Evolutionary conservation across 2,329 filamentous ascomycete species (phyloP).

Genomic region (Apiospora arundinis): DNA sequence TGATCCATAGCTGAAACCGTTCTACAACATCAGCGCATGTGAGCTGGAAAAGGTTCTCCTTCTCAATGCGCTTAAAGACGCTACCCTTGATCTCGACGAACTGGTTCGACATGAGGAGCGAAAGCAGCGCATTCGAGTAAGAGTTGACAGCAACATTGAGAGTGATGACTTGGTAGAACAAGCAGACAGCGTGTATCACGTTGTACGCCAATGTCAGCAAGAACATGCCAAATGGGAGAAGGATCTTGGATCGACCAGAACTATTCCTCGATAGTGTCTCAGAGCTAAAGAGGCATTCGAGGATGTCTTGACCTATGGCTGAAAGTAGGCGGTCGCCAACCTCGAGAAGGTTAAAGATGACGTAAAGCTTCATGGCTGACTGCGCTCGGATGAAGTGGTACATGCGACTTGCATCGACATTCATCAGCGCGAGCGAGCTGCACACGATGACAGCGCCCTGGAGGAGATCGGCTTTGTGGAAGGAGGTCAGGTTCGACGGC

Average conservation of each 20-base stretch:
- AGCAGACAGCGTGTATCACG: slow-evolving; percentile 80
- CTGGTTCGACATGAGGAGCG: slow-evolving; percentile 92
- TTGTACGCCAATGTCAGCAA: slow-evolving; percentile 86
- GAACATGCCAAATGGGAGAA: slow-evolving; percentile 91
- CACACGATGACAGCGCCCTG: slow-evolving; percentile 88
- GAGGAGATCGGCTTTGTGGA: slow-evolving; percentile 93
- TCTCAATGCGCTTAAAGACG: slow-evolving; percentile 98
- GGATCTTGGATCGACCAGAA: slow-evolving; percentile 87
- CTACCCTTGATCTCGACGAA: slow-evolving; percentile 99
- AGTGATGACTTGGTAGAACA: slow-evolving; percentile 98
- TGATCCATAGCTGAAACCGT: slow-evolving; percentile 96
- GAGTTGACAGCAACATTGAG: slow-evolving; percentile 98
- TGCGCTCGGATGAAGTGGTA: slow-evolving; percentile 97
- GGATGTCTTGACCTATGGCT: slow-evolving; percentile 91
- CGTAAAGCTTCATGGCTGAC: slow-evolving; percentile 96
- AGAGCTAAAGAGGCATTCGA: slow-evolving; percentile 92
- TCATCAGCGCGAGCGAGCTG: slow-evolving; percentile 86
- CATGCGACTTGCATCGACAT: slow-evolving; percentile 94
- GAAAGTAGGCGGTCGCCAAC: slow-evolving; percentile 89
- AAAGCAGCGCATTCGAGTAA: slow-evolving; percentile 94
- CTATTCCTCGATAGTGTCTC: slow-evolving; percentile 89
- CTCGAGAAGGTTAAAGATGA: slow-evolving; percentile 98
- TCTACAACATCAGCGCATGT: slow-evolving; percentile 97
- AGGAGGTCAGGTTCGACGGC: slow-evolving; percentile 83
- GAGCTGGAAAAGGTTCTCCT: slow-evolving; percentile 95